A percentile compares a stretch with the other conserved stretches of the same genome.
phyloP scores from a whole-genome alignment of 306 rosid species.

The Sicyos baderoa region DNA sequence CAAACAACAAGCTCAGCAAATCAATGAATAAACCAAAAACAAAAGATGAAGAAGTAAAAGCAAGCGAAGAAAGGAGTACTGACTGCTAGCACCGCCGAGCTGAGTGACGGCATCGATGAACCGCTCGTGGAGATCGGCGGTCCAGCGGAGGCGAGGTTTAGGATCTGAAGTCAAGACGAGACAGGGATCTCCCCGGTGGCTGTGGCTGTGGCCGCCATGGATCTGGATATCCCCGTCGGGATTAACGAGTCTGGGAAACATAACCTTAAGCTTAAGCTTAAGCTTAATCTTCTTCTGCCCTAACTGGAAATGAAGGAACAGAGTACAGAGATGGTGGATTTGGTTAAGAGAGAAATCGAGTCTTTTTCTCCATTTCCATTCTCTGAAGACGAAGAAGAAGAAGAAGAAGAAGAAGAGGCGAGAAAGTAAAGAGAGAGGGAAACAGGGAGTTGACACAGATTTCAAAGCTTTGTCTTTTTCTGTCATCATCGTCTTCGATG shows the following conservation, averaged over 20 bases:
- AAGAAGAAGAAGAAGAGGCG: background rate
- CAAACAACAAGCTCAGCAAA: background rate
- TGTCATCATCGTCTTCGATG: constrained; percentile 16
- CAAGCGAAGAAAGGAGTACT: background rate
- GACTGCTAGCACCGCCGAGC: constrained; percentile 87
- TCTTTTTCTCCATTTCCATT: background rate
- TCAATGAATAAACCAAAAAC: background rate
- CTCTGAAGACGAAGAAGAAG: background rate
- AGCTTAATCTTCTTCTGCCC: background rate
- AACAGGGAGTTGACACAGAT: background rate
- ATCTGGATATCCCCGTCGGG: constrained; percentile 53
- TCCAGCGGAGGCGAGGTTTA: constrained; percentile 99
- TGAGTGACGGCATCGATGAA: constrained; percentile 91
- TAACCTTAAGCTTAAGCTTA: too few species aligned
- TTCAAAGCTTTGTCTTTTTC: constrained; percentile 17
- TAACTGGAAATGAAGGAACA: background rate
- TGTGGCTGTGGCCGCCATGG: constrained; percentile 14
- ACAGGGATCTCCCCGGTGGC: constrained; percentile 67
- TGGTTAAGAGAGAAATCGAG: background rate
- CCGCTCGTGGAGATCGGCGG: constrained; percentile 91
- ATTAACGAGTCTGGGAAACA: constrained; percentile 71
- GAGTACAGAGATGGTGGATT: background rate
- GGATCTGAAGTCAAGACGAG: constrained; percentile 93
- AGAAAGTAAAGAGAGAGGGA: too few species aligned
- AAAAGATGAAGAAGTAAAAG: background rate